These are phyloP conservation scores for Sclerotinia nivalis DNA, from an alignment of 2,329 filamentous ascomycete species.

Conservation along the genomic window DNA sequence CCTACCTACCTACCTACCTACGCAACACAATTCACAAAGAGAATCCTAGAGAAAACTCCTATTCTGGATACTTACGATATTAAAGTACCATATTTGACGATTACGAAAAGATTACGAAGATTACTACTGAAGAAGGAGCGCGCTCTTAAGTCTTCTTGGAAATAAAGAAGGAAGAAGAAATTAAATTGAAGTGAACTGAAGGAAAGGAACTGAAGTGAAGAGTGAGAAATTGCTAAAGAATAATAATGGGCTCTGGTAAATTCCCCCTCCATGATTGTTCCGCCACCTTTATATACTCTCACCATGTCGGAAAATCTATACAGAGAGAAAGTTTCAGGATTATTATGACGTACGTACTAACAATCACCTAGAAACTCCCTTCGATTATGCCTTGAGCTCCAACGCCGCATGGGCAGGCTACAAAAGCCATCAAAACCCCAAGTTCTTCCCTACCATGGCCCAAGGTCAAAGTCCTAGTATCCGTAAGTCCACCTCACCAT, in stretches of 20 bases:
- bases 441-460: constrained; percentile 68
- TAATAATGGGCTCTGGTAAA: constrained; percentile 20
- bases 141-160: background rate
- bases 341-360: background rate
- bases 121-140: background rate
- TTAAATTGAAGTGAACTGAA: background rate
- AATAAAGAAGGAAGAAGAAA: background rate
- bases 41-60: background rate
- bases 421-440: constrained; percentile 64
- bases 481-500: constrained; percentile 46
- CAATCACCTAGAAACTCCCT: constrained; percentile 39
- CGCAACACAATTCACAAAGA: background rate
- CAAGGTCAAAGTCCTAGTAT: constrained; percentile 66
- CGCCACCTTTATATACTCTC: background rate
- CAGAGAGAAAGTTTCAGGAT: background rate
- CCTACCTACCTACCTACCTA: background rate
- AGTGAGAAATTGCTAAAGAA: background rate
- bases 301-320: background rate
- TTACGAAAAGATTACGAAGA: background rate
- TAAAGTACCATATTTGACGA: background rate
- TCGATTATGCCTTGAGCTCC: constrained; percentile 62
- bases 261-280: background rate
- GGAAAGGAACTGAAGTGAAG: background rate
- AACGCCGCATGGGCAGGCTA: constrained; percentile 72
- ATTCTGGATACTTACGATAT: constrained; percentile 1